These are phyloP conservation scores for Halocafeteria seosinensis DNA, from an alignment of 108 stramenopile species.

Conservation along the genomic window DNA sequence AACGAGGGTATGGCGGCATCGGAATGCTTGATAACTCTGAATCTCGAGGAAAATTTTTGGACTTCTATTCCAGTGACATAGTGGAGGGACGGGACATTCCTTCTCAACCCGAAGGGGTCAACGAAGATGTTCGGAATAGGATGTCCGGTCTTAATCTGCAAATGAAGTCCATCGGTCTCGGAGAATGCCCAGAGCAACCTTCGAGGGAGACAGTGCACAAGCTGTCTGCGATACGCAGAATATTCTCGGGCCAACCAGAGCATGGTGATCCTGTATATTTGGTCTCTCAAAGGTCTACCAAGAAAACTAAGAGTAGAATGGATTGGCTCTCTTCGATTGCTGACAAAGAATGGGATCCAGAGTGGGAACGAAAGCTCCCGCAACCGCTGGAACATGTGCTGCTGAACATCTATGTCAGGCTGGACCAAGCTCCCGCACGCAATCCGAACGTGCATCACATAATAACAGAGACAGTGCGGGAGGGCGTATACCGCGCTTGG, in stretches of 20 bases:
- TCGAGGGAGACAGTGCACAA: background rate
- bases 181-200: background rate
- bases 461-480: background rate
- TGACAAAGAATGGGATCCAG: background rate
- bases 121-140: too few species aligned
- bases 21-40: background rate
- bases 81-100: background rate
- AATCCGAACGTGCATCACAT: background rate
- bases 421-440: background rate
- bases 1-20: background rate
- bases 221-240: background rate
- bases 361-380: background rate
- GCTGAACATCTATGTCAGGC: background rate
- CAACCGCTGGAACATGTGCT: background rate
- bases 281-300: too few species aligned
- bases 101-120: background rate
- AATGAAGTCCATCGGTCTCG: too few species aligned
- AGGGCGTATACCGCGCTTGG: background rate
- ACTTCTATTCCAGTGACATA: background rate
- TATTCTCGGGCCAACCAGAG: background rate
- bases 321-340: background rate
- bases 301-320: background rate
- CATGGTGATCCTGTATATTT: background rate
- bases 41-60: background rate
- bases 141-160: too few species aligned